Evolutionary conservation across 106 monocot genomes (phyloP).

Genomic region (Alisma plantagoaquatica): DNA sequence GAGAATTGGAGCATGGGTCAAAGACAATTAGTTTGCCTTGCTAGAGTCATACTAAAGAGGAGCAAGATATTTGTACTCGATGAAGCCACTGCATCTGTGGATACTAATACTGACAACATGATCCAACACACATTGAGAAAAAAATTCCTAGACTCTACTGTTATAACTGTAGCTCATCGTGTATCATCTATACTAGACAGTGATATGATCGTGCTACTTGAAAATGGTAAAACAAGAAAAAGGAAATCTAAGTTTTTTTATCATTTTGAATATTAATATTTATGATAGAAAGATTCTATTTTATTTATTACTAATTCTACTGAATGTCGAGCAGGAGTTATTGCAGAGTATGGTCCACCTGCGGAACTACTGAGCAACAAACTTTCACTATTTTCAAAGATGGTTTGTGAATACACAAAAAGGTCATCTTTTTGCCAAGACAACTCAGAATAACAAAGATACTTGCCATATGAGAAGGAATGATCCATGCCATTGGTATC

Average conservation of each 20-base stretch:
- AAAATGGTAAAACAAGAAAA: conserved; percentile 77
- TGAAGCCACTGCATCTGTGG: conserved; percentile 74
- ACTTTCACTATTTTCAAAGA: conserved; percentile 68
- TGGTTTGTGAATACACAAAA: conserved; percentile 66
- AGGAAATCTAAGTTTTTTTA: too few species aligned
- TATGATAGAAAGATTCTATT: too few species aligned
- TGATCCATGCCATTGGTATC: too few species aligned
- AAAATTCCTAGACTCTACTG: conserved; percentile 41
- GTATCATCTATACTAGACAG: conserved; percentile 92
- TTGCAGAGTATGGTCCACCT: conserved; percentile 53
- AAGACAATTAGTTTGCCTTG: conserved; percentile 73
- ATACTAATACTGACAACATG: conserved; percentile 45
- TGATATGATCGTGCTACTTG: conserved; percentile 82
- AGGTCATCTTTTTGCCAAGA: too few species aligned
- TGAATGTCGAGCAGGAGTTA: conserved; percentile 46
- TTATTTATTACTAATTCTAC: too few species aligned
- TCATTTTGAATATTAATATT: too few species aligned
- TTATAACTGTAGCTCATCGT: conserved; percentile 80
- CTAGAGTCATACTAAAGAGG: conserved; percentile 63
- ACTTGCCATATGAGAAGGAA: too few species aligned
- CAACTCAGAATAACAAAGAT: too few species aligned
- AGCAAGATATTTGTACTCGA: conserved; percentile 86
- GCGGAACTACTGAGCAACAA: conserved; percentile 44
- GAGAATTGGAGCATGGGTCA: conserved; percentile 98
- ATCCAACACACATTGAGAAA: conserved; percentile 50